Percentiles rank a stretch among this genome's conserved stretches.
phyloP scores from a whole-genome alignment of 2,329 filamentous ascomycete species.

The Diplodia seriata region DNA sequence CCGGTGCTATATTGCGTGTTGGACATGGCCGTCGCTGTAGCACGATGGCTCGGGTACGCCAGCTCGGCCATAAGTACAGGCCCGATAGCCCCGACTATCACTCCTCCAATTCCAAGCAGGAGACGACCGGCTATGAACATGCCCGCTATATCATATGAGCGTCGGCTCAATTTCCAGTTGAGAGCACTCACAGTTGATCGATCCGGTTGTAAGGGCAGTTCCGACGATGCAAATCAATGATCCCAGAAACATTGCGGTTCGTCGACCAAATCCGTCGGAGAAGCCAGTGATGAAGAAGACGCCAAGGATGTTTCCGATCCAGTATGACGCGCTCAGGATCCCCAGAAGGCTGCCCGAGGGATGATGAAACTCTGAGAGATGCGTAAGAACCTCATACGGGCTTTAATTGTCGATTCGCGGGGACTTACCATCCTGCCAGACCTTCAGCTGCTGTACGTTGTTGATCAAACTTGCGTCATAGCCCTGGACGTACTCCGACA shows the following conservation, averaged over 20 bases:
- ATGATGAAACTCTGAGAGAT: slow-evolving; percentile 18
- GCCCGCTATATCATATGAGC: neutral
- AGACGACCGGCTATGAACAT: slow-evolving; percentile 28
- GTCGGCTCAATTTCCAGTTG: no score
- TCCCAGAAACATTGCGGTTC: slow-evolving; percentile 23
- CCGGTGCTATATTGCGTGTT: slow-evolving; percentile 38
- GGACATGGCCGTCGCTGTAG: slow-evolving; percentile 24
- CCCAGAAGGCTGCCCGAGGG: slow-evolving; percentile 22
- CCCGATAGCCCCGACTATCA: slow-evolving; percentile 25
- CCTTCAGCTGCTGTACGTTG: slow-evolving; percentile 25
- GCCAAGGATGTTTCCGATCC: slow-evolving; percentile 29
- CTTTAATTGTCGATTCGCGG: neutral
- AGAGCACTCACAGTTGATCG: slow-evolving; percentile 11
- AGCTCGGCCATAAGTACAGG: slow-evolving; percentile 30
- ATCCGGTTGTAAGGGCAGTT: slow-evolving; percentile 12
- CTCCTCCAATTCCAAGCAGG: slow-evolving; percentile 16
- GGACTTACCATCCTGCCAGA: slow-evolving; percentile 19
- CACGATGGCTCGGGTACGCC: slow-evolving; percentile 27
- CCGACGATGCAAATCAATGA: slow-evolving; percentile 25
- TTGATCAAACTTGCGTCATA: slow-evolving; percentile 30
- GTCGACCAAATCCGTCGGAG: slow-evolving; percentile 24
- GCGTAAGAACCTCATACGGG: neutral
- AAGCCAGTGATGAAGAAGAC: slow-evolving; percentile 22
- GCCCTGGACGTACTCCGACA: slow-evolving; percentile 30
- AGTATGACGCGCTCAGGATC: slow-evolving; percentile 29